Percentiles rank a stretch among this genome's conserved stretches.
These are phyloP conservation scores for Fusarium sp. DNA, from an alignment of 2,329 filamentous ascomycete genomes.

Conservation along the genomic window DNA sequence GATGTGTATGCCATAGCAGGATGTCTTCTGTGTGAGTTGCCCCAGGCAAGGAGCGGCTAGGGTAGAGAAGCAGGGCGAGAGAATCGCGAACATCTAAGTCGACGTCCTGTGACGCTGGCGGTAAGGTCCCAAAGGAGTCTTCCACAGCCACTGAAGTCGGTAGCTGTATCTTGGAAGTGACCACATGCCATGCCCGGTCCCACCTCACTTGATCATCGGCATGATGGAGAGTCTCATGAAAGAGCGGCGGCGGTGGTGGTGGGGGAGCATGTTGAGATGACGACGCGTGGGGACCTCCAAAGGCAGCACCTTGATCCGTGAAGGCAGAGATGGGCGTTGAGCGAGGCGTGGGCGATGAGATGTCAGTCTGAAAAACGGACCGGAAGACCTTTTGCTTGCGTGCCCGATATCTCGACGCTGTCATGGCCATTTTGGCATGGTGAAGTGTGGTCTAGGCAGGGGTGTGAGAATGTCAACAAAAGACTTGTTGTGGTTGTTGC, in stretches of 20 bases:
- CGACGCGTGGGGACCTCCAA: slow-evolving; percentile 57
- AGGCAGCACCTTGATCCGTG: slow-evolving; percentile 59
- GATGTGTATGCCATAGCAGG: slow-evolving; percentile 70
- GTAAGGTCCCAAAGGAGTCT: slow-evolving; percentile 65
- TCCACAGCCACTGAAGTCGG: slow-evolving; percentile 67
- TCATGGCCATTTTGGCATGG: slow-evolving; percentile 47
- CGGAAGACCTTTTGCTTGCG: slow-evolving; percentile 64
- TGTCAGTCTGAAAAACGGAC: slow-evolving; percentile 67
- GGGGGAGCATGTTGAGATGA: slow-evolving; percentile 36
- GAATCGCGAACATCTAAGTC: slow-evolving; percentile 64
- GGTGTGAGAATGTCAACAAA: slow-evolving; percentile 39
- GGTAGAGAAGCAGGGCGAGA: slow-evolving; percentile 65
- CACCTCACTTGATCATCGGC: slow-evolving; percentile 66
- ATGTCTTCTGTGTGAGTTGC: slow-evolving; percentile 68
- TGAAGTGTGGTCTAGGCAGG: slow-evolving; percentile 24
- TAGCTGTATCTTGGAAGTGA: slow-evolving; percentile 69
- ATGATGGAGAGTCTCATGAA: slow-evolving; percentile 42
- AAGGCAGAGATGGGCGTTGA: slow-evolving; percentile 52
- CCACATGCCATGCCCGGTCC: slow-evolving; percentile 72
- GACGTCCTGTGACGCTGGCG: slow-evolving; percentile 58
- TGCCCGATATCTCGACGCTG: slow-evolving; percentile 59
- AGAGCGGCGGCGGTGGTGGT: slow-evolving; percentile 39
- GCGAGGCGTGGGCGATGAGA: slow-evolving; percentile 62
- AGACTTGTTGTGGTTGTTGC: slow-evolving; percentile 29
- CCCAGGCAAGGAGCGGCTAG: slow-evolving; percentile 59